These are phyloP conservation scores for Metschnikowia baotianmanensis DNA, from an alignment of 805 yeast species.

Conservation along the genomic window DNA sequence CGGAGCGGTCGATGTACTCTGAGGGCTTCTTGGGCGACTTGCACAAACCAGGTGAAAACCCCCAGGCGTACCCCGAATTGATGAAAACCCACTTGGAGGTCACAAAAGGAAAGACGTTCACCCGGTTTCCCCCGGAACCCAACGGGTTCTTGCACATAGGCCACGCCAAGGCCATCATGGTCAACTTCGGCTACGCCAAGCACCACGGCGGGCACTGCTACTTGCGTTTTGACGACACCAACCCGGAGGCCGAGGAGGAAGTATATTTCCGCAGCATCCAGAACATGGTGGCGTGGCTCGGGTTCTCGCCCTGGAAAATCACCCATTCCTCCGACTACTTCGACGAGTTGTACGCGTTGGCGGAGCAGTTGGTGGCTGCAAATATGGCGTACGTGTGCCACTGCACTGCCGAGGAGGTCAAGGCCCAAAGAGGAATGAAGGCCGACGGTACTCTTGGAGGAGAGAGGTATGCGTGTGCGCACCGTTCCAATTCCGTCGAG, in stretches of 20 bases:
- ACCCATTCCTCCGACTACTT: slow-evolving; percentile 97
- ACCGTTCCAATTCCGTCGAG: slow-evolving; percentile 69
- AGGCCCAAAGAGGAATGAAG: slow-evolving; percentile 83
- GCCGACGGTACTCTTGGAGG: slow-evolving; percentile 95
- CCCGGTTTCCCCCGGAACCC: slow-evolving; percentile 99
- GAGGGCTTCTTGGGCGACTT: slow-evolving; percentile 96
- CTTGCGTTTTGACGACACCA: slow-evolving; percentile 94
- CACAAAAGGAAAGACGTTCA: slow-evolving; percentile 80
- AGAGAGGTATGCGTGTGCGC: slow-evolving; percentile 77
- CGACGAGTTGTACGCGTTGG: slow-evolving; percentile 82
- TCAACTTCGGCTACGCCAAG: slow-evolving; percentile 95
- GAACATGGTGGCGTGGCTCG: slow-evolving; percentile 89
- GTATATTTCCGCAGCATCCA: slow-evolving; percentile 80
- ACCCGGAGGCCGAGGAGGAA: slow-evolving; percentile 98
- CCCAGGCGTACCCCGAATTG: slow-evolving; percentile 83
- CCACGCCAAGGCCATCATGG: slow-evolving; percentile 96
- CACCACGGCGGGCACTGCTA: slow-evolving; percentile 84
- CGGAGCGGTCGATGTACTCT: slow-evolving; percentile 73
- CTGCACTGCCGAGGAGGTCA: slow-evolving; percentile 89
- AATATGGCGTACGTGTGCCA: slow-evolving; percentile 90
- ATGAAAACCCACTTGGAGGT: slow-evolving; percentile 75
- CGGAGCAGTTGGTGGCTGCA: slow-evolving; percentile 70
- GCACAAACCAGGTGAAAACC: slow-evolving; percentile 94
- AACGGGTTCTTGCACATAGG: slow-evolving; percentile 97
- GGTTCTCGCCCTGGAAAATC: slow-evolving; percentile 89